These are phyloP conservation scores for Thelonectria rubi DNA, from an alignment of 2,329 filamentous ascomycete species.

Conservation along the genomic window DNA sequence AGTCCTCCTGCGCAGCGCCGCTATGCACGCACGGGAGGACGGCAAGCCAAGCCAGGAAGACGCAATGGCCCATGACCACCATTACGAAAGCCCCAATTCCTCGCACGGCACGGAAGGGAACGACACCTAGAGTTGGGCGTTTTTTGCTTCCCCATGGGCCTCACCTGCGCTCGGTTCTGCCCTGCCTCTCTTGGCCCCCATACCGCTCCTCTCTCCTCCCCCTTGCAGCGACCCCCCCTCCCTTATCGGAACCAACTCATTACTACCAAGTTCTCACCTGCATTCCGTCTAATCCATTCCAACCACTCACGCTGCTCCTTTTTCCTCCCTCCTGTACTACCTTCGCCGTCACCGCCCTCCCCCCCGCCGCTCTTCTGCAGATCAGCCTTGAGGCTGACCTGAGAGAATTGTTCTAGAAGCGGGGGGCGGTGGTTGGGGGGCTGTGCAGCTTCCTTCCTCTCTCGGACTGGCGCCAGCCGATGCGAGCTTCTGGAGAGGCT, in stretches of 20 bases:
- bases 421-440: conserved; percentile 27
- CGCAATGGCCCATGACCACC: conserved; percentile 19
- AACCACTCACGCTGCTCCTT: conserved; percentile 12
- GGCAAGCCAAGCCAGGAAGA: conserved; percentile 18
- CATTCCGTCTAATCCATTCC: background rate
- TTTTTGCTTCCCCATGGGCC: conserved; percentile 9
- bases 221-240: background rate
- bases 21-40: background rate
- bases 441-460: conserved; percentile 35
- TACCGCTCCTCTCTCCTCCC: background rate
- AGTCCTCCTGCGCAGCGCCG: conserved; percentile 5
- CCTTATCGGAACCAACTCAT: too few relatives aligned
- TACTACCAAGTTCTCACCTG: background rate
- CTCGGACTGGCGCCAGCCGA: conserved; percentile 20
- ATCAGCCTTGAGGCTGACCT: conserved; percentile 39
- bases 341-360: conserved; percentile 1
- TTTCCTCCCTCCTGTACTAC: background rate
- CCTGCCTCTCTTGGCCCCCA: conserved; percentile 17
- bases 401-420: conserved; percentile 49
- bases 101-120: conserved; percentile 8
- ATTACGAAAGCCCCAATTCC: conserved; percentile 9
- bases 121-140: conserved; percentile 13
- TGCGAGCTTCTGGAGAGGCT: background rate
- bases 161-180: conserved; percentile 2
- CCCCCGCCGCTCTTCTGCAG: conserved; percentile 9